Evolutionary conservation across 495 filamentous ascomycete species (phyloP).

Genomic region (Collariella sp.): DNA sequence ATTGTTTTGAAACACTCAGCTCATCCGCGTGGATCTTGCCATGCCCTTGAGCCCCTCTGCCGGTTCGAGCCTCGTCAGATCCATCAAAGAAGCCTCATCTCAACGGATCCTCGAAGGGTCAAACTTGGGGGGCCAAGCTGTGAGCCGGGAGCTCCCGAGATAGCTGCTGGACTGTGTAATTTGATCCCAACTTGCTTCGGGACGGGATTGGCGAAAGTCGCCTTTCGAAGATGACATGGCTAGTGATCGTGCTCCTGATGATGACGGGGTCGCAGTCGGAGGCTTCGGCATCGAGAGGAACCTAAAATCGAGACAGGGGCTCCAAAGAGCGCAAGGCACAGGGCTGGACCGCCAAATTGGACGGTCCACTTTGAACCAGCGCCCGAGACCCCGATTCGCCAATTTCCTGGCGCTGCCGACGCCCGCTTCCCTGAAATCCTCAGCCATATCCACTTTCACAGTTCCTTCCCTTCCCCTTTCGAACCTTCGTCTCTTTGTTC

Average conservation of each 20-base stretch:
- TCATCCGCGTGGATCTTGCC: conserved; percentile 3
- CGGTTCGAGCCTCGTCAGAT: no score
- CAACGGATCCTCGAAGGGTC: no score
- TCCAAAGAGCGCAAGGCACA: not conserved
- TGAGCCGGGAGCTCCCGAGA: no score
- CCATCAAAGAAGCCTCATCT: no score
- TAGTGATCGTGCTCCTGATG: not conserved
- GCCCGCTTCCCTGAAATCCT: conserved; percentile 1
- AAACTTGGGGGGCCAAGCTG: no score
- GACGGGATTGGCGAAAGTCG: no score
- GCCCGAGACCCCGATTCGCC: conserved; percentile 7
- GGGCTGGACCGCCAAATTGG: conserved; percentile 9
- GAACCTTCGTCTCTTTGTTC: not conserved
- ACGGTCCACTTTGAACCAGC: not conserved
- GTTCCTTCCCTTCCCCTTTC: not conserved
- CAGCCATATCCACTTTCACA: not conserved
- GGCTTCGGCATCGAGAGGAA: conserved; percentile 6
- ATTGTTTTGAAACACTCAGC: not conserved
- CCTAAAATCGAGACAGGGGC: not conserved
- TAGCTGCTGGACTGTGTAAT: not conserved
- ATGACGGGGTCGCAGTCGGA: conserved; percentile 5
- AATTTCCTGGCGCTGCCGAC: not conserved
- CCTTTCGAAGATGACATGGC: not conserved
- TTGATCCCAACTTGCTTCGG: not conserved
- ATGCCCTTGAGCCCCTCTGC: not conserved